Evolutionary conservation across 148 eudicot genomes (phyloP).

Genomic region (Dysphania ambrosioides): DNA sequence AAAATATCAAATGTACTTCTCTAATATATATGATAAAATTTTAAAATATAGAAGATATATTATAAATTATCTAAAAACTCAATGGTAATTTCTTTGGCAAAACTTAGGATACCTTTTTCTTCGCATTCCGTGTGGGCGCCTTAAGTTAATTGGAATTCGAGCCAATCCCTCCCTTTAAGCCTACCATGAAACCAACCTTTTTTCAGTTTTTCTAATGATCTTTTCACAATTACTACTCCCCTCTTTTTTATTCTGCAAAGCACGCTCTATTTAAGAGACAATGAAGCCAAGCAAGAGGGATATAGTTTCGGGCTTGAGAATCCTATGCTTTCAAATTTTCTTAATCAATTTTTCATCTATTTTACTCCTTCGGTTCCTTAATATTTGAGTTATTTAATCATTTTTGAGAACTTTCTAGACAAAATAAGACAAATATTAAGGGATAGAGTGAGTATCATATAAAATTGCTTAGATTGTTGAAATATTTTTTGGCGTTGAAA

Average conservation of each 20-base stretch:
- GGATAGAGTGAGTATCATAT: no score
- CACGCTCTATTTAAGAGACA: slow-evolving; percentile 20
- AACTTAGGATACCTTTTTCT: slow-evolving; percentile 22
- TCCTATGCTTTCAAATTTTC: slow-evolving; percentile 25
- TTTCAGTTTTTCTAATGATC: not conserved
- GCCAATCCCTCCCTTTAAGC: not conserved
- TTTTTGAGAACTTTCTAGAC: no score
- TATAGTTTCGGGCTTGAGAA: slow-evolving; percentile 1
- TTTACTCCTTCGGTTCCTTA: not conserved
- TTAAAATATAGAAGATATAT: no score
- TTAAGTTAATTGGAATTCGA: not conserved
- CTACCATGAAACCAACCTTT: slow-evolving; percentile 9
- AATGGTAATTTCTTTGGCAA: no score
- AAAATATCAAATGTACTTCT: no score
- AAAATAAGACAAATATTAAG: no score
- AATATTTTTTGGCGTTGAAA: not conserved
- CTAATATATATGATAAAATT: no score
- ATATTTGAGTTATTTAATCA: no score
- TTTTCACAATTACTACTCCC: not conserved
- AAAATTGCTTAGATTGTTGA: not conserved
- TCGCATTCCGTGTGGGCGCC: slow-evolving; percentile 42
- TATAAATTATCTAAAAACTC: no score
- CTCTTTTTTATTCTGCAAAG: slow-evolving; percentile 16
- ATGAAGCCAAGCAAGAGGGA: not conserved
- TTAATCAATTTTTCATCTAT: not conserved